Evolutionary conservation across 1,284 basidiomycete genomes (phyloP).

Genomic region (Tylopilus sp.): DNA sequence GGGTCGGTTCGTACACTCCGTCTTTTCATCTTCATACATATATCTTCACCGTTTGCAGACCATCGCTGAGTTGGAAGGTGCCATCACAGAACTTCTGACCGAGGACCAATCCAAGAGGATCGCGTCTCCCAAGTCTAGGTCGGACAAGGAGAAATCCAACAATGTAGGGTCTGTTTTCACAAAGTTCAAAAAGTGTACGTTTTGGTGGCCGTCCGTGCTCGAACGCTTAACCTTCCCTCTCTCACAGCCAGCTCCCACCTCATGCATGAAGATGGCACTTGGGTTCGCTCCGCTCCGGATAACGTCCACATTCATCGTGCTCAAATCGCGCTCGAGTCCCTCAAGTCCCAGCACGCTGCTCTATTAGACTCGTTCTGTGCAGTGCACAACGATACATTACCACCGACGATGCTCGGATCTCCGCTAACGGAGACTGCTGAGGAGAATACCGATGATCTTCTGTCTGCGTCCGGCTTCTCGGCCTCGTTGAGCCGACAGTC

Average conservation of each 20-base stretch:
- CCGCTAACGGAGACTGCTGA: slow-evolving; percentile 47
- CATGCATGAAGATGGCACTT: slow-evolving; percentile 26
- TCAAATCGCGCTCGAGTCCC: slow-evolving; percentile 43
- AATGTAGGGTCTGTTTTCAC: slow-evolving; percentile 42
- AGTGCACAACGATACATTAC: slow-evolving; percentile 36
- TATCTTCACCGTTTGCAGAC: slow-evolving; percentile 30
- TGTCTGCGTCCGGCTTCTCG: slow-evolving; percentile 29
- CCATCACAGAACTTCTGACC: slow-evolving; percentile 35
- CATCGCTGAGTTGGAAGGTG: slow-evolving; percentile 42
- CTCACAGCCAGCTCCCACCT: slow-evolving; percentile 19
- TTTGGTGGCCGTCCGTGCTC: background rate
- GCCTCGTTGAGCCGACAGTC: slow-evolving; percentile 37
- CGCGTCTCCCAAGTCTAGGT: slow-evolving; percentile 36
- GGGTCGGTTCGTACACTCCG: slow-evolving; percentile 41
- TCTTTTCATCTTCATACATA: slow-evolving; percentile 5
- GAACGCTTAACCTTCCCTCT: background rate
- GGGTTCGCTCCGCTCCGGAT: slow-evolving; percentile 18
- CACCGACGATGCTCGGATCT: slow-evolving; percentile 36
- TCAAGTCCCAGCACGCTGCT: slow-evolving; percentile 56
- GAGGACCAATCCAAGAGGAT: slow-evolving; percentile 32
- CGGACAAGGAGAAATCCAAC: slow-evolving; percentile 46
- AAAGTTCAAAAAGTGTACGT: slow-evolving; percentile 54
- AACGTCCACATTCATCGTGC: slow-evolving; percentile 38
- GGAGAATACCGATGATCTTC: slow-evolving; percentile 40
- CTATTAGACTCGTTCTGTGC: slow-evolving; percentile 46